phyloP scores from a whole-genome alignment of 1,284 basidiomycete species.

The Trichosporon faecale region DNA sequence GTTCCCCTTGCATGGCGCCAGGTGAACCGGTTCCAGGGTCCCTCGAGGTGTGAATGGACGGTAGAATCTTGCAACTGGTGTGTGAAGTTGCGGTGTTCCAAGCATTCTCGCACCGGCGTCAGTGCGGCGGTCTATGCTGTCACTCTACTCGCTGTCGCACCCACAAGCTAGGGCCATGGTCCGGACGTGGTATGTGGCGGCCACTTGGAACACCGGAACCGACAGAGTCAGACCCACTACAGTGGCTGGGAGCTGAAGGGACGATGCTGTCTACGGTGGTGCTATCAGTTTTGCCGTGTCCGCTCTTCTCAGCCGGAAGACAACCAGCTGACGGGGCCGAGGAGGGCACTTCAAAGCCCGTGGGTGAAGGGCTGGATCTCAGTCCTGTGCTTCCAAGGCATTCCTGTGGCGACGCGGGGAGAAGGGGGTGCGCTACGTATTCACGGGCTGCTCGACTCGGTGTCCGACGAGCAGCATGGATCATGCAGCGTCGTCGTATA shows the following conservation, averaged over 20 bases:
- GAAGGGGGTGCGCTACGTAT: background rate
- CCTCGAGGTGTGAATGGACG: background rate
- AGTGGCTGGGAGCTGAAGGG: background rate
- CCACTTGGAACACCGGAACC: background rate
- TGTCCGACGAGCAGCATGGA: background rate
- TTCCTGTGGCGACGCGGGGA: background rate
- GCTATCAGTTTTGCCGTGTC: background rate
- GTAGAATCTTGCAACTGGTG: background rate
- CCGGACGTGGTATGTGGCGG: background rate
- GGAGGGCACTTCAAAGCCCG: background rate
- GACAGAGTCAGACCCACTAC: background rate
- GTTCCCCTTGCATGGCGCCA: background rate
- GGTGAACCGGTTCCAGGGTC: background rate
- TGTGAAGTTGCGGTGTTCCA: conserved; percentile 3
- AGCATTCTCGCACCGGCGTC: background rate
- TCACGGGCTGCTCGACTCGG: background rate
- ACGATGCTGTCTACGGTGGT: background rate
- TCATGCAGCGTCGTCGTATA: background rate
- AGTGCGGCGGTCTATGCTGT: background rate
- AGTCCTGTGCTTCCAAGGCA: background rate
- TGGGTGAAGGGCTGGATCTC: background rate
- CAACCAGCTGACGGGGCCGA: background rate
- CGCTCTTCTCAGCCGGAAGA: background rate
- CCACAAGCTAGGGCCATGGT: background rate
- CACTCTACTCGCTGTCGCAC: background rate